Evolutionary conservation across 768 basidiomycete species (phyloP), one percentile per base, ranked within the genome.

Genomic region (Boletus rubropictus): DNA sequence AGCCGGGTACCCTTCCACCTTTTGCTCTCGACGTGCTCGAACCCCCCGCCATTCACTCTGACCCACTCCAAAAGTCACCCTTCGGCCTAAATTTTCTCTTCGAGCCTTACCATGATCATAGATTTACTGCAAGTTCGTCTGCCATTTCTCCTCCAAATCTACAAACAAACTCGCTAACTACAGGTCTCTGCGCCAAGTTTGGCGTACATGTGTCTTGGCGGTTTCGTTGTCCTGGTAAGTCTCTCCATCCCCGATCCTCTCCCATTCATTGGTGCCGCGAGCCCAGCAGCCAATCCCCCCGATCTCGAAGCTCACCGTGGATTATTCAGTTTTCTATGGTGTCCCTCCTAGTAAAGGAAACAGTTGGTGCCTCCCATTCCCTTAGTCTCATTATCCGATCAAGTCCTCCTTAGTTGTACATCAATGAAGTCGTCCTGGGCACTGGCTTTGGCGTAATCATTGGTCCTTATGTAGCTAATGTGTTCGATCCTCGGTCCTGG

Each of bases 401-500:
- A 37, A 28, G 20, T 14, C n/a, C 6, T 17, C 32, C 21, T 14
- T 42, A 89, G 80, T 59, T 95, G 5, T 96, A 86, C 59, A 79
- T 96, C 53, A 96, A 92, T 56, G 95, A 99, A 72, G 93, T 95
- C 29, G 84, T 94, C 25, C 81, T 96, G 21, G 93, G 91, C 2
- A 94, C 92, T 0, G 74, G 75, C 0, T 83, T 82, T 48, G 71
- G 74, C 1, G 50, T 74, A 5, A 28, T 80, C 39, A 77, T 86
- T 44, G 88, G 91, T 3, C 93, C 90, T 5, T 74, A 89, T 49
- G 78, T 73, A 39, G 78, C 81, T 24, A 75, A 77, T 29, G 68
- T 85, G 7, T 89, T 94, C 65, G 69, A 91, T 55, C 93, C 92
- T 6, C 75, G 85, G 3, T 71, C 73, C 3, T 96, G 92, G 92